These are phyloP conservation scores for Aspergillus transmontanensis DNA, from an alignment of 2,329 filamentous ascomycete genomes.

Conservation along the genomic window DNA sequence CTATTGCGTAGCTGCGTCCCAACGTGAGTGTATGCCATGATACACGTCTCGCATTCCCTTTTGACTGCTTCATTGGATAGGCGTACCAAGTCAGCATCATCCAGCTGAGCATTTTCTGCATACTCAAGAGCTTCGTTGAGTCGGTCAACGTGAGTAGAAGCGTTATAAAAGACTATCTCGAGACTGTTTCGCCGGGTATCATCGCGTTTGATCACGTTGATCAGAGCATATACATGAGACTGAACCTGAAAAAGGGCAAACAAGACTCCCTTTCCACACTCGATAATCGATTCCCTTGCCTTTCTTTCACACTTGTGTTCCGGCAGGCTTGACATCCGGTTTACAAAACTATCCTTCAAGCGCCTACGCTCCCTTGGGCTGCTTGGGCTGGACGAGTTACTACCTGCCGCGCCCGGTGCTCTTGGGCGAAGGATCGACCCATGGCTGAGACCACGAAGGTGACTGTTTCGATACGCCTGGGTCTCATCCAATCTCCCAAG, in stretches of 20 bases:
- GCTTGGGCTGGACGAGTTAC: conserved; percentile 47
- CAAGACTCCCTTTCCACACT: conserved; percentile 57
- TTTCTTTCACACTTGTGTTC: conserved; percentile 55
- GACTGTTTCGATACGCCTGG: conserved; percentile 54
- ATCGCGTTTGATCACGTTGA: conserved; percentile 51
- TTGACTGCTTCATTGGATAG: conserved; percentile 45
- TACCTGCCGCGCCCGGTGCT: conserved; percentile 34
- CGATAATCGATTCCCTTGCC: conserved; percentile 54
- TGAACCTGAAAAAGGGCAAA: conserved; percentile 58
- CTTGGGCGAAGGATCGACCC: conserved; percentile 53
- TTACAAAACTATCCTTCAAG: conserved; percentile 47
- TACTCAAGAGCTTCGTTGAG: conserved; percentile 57
- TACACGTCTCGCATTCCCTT: conserved; percentile 51
- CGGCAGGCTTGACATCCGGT: conserved; percentile 59
- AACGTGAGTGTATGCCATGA: conserved; percentile 54
- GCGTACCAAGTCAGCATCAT: conserved; percentile 52
- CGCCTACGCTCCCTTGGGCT: conserved; percentile 47
- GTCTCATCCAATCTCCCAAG: conserved; percentile 57
- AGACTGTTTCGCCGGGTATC: conserved; percentile 53
- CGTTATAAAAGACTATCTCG: conserved; percentile 59
- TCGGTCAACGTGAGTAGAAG: conserved; percentile 58
- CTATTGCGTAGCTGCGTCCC: conserved; percentile 52
- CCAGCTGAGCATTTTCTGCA: conserved; percentile 51
- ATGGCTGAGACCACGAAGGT: conserved; percentile 61
- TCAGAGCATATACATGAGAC: conserved; percentile 49